phyloP scores from a whole-genome alignment of 1,284 basidiomycete species.

The Apiotrichum laibachii region DNA sequence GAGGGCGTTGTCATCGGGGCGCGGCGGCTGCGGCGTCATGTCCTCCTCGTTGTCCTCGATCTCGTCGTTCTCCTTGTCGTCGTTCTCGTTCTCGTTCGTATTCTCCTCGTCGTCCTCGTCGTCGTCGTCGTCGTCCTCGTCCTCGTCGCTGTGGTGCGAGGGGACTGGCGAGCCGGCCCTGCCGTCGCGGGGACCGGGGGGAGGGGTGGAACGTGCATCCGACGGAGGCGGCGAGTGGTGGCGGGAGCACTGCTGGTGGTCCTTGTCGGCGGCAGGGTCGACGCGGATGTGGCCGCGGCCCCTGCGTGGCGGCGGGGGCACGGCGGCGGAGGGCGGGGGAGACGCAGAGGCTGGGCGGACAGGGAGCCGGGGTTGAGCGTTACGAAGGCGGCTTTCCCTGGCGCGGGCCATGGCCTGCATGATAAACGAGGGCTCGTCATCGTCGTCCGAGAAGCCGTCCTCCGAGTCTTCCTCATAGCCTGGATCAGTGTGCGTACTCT shows the following conservation, averaged over 20 bases:
- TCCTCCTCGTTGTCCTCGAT: not conserved
- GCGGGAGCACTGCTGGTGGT: conserved; percentile 30
- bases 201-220: conserved; percentile 22
- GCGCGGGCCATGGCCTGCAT: conserved; percentile 10
- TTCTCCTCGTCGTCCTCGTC: conserved; percentile 61
- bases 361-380: not conserved
- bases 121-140: conserved; percentile 32
- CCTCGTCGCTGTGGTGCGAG: conserved; percentile 57
- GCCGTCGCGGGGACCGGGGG: conserved; percentile 37
- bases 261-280: conserved; percentile 19
- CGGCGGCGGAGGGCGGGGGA: conserved; percentile 21
- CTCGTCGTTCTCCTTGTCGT: not conserved
- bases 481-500: conserved; percentile 13
- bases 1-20: conserved; percentile 11
- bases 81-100: conserved; percentile 15
- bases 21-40: conserved; percentile 13
- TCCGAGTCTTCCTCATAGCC: conserved; percentile 43
- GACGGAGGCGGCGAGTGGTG: conserved; percentile 41
- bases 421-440: conserved; percentile 12
- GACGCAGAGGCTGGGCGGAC: conserved; percentile 14
- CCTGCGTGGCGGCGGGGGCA: conserved; percentile 30
- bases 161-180: conserved; percentile 43
- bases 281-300: conserved; percentile 42
- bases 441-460: conserved; percentile 36
- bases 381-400: not conserved